Percentiles rank a stretch among this genome's conserved stretches.
phyloP scores from a whole-genome alignment of 306 rosid genomes.

The Boehmeria nivea region DNA sequence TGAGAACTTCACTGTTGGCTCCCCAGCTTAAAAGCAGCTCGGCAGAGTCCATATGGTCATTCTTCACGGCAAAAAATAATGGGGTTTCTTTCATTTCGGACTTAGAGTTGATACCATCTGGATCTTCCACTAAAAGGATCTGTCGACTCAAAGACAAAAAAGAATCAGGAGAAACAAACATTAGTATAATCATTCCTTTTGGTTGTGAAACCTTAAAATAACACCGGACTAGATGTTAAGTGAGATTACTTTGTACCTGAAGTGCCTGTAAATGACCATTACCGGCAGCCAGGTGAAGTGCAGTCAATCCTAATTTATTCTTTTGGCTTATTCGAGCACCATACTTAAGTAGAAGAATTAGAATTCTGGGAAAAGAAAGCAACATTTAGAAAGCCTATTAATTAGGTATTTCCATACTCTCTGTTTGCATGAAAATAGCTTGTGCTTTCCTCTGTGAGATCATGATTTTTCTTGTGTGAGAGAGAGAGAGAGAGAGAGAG shows the following conservation, averaged over 20 bases:
- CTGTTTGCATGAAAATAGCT: too few relatives aligned
- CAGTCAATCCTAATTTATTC: slow-evolving; percentile 36
- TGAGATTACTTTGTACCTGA: slow-evolving; percentile 24
- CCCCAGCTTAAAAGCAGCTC: slow-evolving; percentile 45
- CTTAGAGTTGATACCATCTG: slow-evolving; percentile 26
- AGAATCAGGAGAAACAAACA: background rate
- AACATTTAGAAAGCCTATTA: background rate
- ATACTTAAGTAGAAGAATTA: slow-evolving; percentile 25
- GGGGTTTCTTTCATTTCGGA: slow-evolving; percentile 49
- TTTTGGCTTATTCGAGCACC: slow-evolving; percentile 34
- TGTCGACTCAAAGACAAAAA: slow-evolving; percentile 14
- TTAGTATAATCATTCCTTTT: background rate
- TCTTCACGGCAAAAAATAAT: slow-evolving; percentile 41
- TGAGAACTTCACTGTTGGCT: slow-evolving; percentile 37
- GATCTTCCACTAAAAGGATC: slow-evolving; percentile 35
- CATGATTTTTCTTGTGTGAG: too few relatives aligned
- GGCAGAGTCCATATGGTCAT: slow-evolving; percentile 27
- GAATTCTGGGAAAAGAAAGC: slow-evolving; percentile 21
- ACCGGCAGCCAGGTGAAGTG: slow-evolving; percentile 35
- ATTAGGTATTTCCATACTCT: background rate
- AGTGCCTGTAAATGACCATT: slow-evolving; percentile 34
- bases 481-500: slow-evolving; percentile 15
- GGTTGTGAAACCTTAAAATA: background rate
- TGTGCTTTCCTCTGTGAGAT: too few relatives aligned
- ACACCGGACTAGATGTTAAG: background rate